Conservation (phyloP, 768 basidiomycete species). For the Mycena latifolia region DNA sequence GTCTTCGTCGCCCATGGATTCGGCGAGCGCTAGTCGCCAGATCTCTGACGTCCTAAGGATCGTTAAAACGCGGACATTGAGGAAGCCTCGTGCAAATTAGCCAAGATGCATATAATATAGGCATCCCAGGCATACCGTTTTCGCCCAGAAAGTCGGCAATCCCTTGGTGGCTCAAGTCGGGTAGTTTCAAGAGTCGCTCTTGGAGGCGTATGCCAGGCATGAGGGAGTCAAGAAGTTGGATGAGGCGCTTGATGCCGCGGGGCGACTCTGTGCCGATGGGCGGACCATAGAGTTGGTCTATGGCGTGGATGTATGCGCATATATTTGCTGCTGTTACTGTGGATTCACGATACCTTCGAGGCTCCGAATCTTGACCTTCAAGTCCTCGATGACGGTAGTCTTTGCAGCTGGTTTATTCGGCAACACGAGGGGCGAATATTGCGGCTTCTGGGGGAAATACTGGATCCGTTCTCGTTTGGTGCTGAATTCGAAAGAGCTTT, state of each 20-base stretch:
- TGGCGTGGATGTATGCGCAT: conserved; percentile 20
- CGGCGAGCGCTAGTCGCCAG: conserved; percentile 54
- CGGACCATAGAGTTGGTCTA: conserved; percentile 58
- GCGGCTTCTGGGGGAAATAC: conserved; percentile 24
- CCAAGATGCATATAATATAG: conserved; percentile 1
- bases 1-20: conserved; percentile 60
- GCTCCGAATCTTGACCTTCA: conserved; percentile 52
- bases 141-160: conserved; percentile 56
- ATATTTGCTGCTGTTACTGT: conserved; percentile 17
- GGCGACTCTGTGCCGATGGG: conserved; percentile 57
- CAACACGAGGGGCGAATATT: conserved; percentile 24
- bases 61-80: conserved; percentile 59
- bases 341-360: conserved; percentile 54
- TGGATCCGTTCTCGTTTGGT: conserved; percentile 50
- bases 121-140: conserved; percentile 40
- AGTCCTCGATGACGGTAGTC: conserved; percentile 12
- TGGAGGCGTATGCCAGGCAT: conserved; percentile 64
- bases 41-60: conserved; percentile 62
- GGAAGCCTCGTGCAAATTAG: conserved; percentile 52
- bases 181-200: conserved; percentile 51
- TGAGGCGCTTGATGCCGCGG: conserved; percentile 47
- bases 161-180: conserved; percentile 52
- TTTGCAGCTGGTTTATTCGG: conserved; percentile 18
- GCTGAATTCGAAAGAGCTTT: conserved; percentile 59
- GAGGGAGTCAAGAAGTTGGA: conserved; percentile 53